These are phyloP conservation scores for Didymella arachidicola DNA, from an alignment of 2,329 filamentous ascomycete genomes.

Conservation along the genomic window DNA sequence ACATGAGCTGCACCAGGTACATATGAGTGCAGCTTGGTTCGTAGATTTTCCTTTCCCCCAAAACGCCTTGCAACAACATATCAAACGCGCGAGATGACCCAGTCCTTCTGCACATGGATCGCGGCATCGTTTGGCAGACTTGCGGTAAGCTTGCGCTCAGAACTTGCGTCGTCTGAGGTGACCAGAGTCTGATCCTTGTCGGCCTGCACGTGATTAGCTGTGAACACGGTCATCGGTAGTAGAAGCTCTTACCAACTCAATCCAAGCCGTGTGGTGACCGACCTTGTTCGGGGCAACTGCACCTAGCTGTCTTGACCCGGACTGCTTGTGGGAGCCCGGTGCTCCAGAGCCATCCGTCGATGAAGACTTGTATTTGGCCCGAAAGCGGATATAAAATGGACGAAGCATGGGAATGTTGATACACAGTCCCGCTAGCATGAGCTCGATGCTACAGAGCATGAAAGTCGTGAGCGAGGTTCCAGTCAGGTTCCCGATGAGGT, in stretches of 20 bases:
- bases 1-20: too few species aligned
- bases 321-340: constrained; percentile 7
- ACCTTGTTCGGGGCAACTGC: constrained; percentile 13
- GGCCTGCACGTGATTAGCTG: constrained; percentile 20
- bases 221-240: background rate
- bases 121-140: constrained; percentile 20
- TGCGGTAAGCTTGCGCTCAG: constrained; percentile 29
- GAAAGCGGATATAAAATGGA: constrained; percentile 31
- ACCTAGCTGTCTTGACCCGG: constrained; percentile 13
- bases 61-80: too few species aligned
- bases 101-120: constrained; percentile 31
- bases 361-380: constrained; percentile 28
- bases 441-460: constrained; percentile 34
- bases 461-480: constrained; percentile 34
- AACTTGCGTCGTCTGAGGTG: constrained; percentile 32
- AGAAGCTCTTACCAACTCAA: constrained; percentile 29
- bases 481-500: constrained; percentile 32
- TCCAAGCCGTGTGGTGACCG: constrained; percentile 31
- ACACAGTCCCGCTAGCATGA: constrained; percentile 34
- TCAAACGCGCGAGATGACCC: constrained; percentile 21
- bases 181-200: constrained; percentile 30
- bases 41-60: too few species aligned
- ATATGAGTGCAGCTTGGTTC: too few species aligned
- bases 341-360: constrained; percentile 5
- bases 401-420: constrained; percentile 37